A percentile compares a stretch with the other conserved stretches of the same genome.
Conservation (phyloP, 1,139 yeast genomes). For the Suhomyces panamericanus region DNA sequence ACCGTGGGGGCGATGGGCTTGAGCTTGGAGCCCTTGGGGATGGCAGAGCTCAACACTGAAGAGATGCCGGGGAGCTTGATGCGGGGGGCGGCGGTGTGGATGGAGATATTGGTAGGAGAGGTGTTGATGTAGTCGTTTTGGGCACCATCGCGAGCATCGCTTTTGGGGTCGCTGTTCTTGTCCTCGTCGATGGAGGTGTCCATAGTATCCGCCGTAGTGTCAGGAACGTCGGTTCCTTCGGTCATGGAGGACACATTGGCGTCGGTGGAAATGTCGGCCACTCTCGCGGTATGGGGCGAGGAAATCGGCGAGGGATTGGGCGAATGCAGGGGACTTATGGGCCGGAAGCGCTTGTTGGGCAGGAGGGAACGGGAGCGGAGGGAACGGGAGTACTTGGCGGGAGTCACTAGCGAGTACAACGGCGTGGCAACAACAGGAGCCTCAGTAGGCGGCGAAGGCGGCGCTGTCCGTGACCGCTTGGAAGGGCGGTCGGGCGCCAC, state of each 20-base stretch:
- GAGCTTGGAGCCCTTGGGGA: slow-evolving; percentile 26
- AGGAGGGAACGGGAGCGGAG: slow-evolving; percentile 38
- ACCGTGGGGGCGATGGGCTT: slow-evolving; percentile 46
- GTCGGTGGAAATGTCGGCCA: slow-evolving; percentile 1
- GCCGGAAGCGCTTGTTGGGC: slow-evolving; percentile 32
- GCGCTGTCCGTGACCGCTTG: slow-evolving; percentile 53
- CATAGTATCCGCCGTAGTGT: neutral
- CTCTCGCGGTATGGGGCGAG: slow-evolving; percentile 15
- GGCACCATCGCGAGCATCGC: too few relatives aligned
- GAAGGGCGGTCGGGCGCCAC: slow-evolving; percentile 16
- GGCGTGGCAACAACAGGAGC: slow-evolving; percentile 9
- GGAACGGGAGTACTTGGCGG: slow-evolving; percentile 13
- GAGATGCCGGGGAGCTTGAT: slow-evolving; percentile 44
- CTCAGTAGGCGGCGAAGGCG: slow-evolving; percentile 42
- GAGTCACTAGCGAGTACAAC: slow-evolving; percentile 5
- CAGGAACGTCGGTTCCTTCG: neutral
- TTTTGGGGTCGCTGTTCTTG: too few relatives aligned
- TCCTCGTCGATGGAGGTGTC: neutral
- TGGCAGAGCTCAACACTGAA: slow-evolving; percentile 34
- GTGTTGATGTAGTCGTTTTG: neutral
- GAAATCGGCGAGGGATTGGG: slow-evolving; percentile 28
- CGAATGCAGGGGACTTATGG: slow-evolving; percentile 33
- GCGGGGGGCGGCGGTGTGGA: slow-evolving; percentile 1
- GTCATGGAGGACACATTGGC: slow-evolving; percentile 1
- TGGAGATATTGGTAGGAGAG: neutral